Base-by-base conservation (phyloP, 2,329 filamentous ascomycete genomes). In the Pseudonectria foliicola region DNA sequence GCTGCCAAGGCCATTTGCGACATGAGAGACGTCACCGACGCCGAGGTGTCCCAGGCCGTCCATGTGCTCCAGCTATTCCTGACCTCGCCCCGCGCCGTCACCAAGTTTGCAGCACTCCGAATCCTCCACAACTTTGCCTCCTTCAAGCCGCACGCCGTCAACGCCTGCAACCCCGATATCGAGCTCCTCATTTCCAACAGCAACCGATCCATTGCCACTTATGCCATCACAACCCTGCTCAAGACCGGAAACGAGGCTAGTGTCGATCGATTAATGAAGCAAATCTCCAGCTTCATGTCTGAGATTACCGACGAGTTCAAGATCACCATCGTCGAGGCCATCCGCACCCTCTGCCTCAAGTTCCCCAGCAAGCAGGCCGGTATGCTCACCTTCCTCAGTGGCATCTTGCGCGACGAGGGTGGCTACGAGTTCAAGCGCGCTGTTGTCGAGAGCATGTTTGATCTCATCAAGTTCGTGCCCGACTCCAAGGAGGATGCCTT, bases 221-320 rank as follows among this genome's bases (percentile, higher is more conserved):
- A 95, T 60, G 92, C 92, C 46, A 96, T 98, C 50, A 98, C 92
- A 3, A 98, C 92, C 2, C 76, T 98, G 18, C 81, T 98, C 45
- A 96, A 96, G 76, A 98, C 92, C 10, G 92, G 92, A 42, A 98
- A 96, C 57, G 92, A 98, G 66, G 86, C 86, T 26, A 95, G 88
- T 49, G 92, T 98, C 29, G 92, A 98, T 60, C 81, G 92, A 35
- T 67, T 98, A 48, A 95, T 98, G 88, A 95, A 95, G 74, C 89
- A 96, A 62, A 96, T 98, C 44, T 88, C 87, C 15, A 83, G 85
- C 26, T 95, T 98, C 69, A 96, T 98, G 92, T 86, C 89, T 4
- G 92, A 96, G 63, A 96, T 96, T 48, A 95, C 90, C 6, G 92
- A 98, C 57, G 92, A 98, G 63, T 98, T 98, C 73, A 98, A 96